These are phyloP conservation scores for Aspergillus sergii DNA, from an alignment of 2,329 filamentous ascomycete species.

Conservation along the genomic window DNA sequence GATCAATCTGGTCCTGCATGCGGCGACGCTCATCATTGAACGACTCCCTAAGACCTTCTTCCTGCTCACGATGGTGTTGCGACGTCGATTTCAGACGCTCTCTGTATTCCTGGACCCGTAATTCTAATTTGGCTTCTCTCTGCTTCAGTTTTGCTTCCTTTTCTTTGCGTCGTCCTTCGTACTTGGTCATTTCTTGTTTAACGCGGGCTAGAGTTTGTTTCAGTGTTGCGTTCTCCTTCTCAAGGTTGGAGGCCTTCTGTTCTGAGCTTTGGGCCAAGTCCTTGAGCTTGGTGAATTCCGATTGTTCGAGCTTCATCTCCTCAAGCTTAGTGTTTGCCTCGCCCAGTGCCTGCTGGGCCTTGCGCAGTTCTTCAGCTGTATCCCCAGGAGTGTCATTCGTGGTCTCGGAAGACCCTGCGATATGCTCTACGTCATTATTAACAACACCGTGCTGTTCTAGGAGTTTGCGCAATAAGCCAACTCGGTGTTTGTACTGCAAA, in stretches of 20 bases:
- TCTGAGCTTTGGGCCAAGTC: slow-evolving; percentile 42
- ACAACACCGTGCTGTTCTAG: slow-evolving; percentile 45
- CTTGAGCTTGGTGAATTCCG: slow-evolving; percentile 39
- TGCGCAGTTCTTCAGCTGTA: slow-evolving; percentile 31
- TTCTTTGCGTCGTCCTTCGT: slow-evolving; percentile 45
- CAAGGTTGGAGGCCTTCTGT: slow-evolving; percentile 42
- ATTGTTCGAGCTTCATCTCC: slow-evolving; percentile 33
- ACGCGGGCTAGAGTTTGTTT: slow-evolving; percentile 44
- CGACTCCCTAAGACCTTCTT: slow-evolving; percentile 35
- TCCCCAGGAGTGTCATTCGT: slow-evolving; percentile 19
- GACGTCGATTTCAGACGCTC: slow-evolving; percentile 38
- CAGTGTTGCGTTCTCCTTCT: slow-evolving; percentile 44
- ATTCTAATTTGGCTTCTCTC: slow-evolving; percentile 42
- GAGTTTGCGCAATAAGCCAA: slow-evolving; percentile 37
- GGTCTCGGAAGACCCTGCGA: slow-evolving; percentile 23
- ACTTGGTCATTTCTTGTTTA: slow-evolving; percentile 46
- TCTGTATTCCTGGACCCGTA: slow-evolving; percentile 44
- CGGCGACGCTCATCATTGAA: slow-evolving; percentile 41
- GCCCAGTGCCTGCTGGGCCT: slow-evolving; percentile 37
- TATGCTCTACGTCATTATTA: slow-evolving; percentile 26
- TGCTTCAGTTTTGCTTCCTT: slow-evolving; percentile 46
- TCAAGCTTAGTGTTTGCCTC: slow-evolving; percentile 39
- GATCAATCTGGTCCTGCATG: slow-evolving; percentile 43
- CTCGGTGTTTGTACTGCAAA: slow-evolving; percentile 48
- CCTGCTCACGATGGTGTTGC: slow-evolving; percentile 40